Evolutionary conservation across 371 early-diverging fungal species (phyloP).

Genomic region (Mortierella sp.): DNA sequence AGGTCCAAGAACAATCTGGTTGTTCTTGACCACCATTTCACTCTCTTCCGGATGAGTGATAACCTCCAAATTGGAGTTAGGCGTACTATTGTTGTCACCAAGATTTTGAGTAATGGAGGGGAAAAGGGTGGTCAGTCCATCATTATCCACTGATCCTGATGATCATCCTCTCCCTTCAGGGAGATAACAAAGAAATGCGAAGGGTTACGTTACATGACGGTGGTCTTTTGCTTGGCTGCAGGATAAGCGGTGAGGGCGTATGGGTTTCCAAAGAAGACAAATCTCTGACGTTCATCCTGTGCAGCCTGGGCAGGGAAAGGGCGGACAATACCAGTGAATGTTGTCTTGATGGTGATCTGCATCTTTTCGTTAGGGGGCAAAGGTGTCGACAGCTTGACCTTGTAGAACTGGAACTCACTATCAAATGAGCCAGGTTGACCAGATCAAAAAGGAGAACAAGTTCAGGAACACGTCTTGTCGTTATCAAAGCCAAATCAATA

Average conservation of each 20-base stretch:
- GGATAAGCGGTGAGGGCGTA: slow-evolving; percentile 76
- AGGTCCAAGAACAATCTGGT: slow-evolving; percentile 83
- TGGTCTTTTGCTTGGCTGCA: slow-evolving; percentile 81
- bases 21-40: slow-evolving; percentile 56
- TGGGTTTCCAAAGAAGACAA: slow-evolving; percentile 70
- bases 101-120: too few species aligned
- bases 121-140: too few species aligned
- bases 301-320: slow-evolving; percentile 80
- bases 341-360: slow-evolving; percentile 73
- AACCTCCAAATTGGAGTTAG: slow-evolving; percentile 25
- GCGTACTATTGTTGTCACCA: slow-evolving; percentile 14
- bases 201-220: slow-evolving; percentile 67
- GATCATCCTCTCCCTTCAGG: too few species aligned
- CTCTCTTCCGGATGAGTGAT: slow-evolving; percentile 31
- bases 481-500: too few species aligned
- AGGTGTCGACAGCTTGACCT: slow-evolving; percentile 66
- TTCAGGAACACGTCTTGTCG: not conserved
- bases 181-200: not conserved
- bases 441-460: not conserved
- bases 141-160: too few species aligned
- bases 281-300: slow-evolving; percentile 76
- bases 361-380: slow-evolving; percentile 73
- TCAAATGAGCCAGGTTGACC: not conserved
- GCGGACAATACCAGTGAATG: slow-evolving; percentile 63
- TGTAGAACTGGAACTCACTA: slow-evolving; percentile 69